phyloP scores from a whole-genome alignment of 2,329 filamentous ascomycete species.

The Exophiala viscosa region DNA sequence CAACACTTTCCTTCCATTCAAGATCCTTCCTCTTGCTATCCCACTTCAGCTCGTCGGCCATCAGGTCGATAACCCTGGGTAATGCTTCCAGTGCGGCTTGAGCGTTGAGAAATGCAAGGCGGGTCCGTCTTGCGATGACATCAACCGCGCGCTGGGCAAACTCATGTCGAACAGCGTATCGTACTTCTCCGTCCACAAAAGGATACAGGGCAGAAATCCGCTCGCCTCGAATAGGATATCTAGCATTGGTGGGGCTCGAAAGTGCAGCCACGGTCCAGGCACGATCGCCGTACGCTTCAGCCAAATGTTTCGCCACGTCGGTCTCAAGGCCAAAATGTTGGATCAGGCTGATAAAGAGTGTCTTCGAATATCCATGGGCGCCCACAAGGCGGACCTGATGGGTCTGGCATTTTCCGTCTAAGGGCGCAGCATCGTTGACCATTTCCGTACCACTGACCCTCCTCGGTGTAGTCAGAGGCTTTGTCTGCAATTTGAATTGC shows the following conservation, averaged over 20 bases:
- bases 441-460: constrained; percentile 29
- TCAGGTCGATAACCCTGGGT: constrained; percentile 81
- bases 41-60: constrained; percentile 82
- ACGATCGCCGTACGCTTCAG: constrained; percentile 82
- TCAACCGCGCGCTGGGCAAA: constrained; percentile 90
- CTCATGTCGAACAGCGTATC: constrained; percentile 83
- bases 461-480: constrained; percentile 19
- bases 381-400: constrained; percentile 77
- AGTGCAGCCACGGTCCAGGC: constrained; percentile 86
- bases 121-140: constrained; percentile 77
- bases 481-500: constrained; percentile 25
- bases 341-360: constrained; percentile 90
- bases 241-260: constrained; percentile 68
- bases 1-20: constrained; percentile 72
- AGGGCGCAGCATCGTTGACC: constrained; percentile 29
- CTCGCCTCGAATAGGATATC: constrained; percentile 79
- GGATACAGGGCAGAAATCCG: constrained; percentile 78
- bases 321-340: constrained; percentile 91
- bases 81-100: constrained; percentile 84
- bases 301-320: constrained; percentile 84
- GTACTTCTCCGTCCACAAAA: constrained; percentile 86
- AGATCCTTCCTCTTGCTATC: constrained; percentile 65
- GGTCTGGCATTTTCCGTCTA: constrained; percentile 73
- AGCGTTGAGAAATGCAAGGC: constrained; percentile 85
- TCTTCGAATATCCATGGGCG: constrained; percentile 82